These are phyloP conservation scores for Planoprotostelium fungivorum DNA, from an alignment of 78 protist species.

Conservation along the genomic window DNA sequence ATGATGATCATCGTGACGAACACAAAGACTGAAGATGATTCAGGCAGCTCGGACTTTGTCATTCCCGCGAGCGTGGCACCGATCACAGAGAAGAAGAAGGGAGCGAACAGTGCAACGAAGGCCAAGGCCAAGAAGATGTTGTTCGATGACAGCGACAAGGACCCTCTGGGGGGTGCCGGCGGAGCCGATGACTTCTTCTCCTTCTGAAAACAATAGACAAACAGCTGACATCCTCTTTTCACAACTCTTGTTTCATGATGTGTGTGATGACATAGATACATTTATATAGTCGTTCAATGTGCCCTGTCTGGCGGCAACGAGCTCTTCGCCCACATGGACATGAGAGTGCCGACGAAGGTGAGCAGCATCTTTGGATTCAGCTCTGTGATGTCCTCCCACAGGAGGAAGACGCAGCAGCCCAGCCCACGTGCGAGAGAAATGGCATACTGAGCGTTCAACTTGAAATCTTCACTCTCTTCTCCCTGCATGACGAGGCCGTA, in stretches of 20 bases:
- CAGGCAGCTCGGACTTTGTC: background rate
- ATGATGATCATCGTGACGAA: background rate
- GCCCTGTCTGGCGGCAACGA: background rate
- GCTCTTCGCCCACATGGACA: conserved; percentile 7
- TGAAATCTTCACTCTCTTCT: background rate
- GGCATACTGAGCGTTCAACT: conserved; percentile 19
- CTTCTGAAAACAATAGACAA: too few species aligned
- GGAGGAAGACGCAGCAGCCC: conserved; percentile 75
- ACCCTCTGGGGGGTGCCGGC: background rate
- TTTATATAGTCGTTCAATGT: too few species aligned
- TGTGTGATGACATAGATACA: too few species aligned
- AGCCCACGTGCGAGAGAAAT: conserved; percentile 67
- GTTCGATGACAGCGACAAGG: background rate
- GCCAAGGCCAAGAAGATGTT: background rate
- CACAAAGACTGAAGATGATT: background rate
- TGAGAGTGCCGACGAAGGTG: conserved; percentile 50
- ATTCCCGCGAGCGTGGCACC: background rate
- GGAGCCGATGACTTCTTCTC: too few species aligned
- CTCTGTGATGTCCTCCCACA: conserved; percentile 85
- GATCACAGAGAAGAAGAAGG: too few species aligned
- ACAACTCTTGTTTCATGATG: too few species aligned
- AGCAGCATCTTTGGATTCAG: conserved; percentile 76
- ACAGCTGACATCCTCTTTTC: too few species aligned
- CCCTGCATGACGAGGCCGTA: conserved; percentile 14
- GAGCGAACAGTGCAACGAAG: background rate